Conservation (phyloP, 176 grass and related monocot genomes). For the Oryza glumipatula region DNA sequence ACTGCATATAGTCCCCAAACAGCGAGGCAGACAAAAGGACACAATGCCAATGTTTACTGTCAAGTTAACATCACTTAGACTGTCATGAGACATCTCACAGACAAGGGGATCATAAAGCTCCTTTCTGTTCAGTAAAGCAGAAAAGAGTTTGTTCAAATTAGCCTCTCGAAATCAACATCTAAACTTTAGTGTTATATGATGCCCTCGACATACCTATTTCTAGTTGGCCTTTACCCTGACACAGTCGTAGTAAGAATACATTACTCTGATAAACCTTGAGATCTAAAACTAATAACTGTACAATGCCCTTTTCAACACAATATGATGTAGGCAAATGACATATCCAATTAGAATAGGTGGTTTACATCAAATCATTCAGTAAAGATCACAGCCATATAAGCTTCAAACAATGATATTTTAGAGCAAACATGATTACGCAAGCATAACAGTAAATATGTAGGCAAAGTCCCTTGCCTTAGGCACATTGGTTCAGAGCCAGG, state of each 20-base stretch:
- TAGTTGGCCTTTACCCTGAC: not conserved
- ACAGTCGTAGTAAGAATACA: not conserved
- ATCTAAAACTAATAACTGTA: not conserved
- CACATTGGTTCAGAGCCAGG: no score
- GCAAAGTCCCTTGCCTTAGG: no score
- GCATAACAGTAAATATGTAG: not conserved
- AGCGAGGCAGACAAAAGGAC: not conserved
- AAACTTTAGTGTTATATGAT: conserved; percentile 12
- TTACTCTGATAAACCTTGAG: not conserved
- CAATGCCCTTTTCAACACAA: not conserved
- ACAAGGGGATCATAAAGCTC: not conserved
- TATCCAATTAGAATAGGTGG: not conserved
- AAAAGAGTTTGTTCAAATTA: not conserved
- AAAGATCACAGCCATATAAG: not conserved
- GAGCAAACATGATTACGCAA: not conserved
- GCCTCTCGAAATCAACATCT: not conserved
- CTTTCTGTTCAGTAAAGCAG: conserved; percentile 8
- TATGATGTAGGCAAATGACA: not conserved
- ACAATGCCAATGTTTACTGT: not conserved
- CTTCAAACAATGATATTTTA: not conserved
- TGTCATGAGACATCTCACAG: not conserved
- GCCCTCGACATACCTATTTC: not conserved
- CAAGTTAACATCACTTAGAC: not conserved
- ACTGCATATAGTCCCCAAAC: not conserved
- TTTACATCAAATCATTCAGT: not conserved